A percentile compares a stretch with the other conserved stretches of the same genome.
Conservation (phyloP, 1,284 basidiomycete species). For the Tilletia caries region DNA sequence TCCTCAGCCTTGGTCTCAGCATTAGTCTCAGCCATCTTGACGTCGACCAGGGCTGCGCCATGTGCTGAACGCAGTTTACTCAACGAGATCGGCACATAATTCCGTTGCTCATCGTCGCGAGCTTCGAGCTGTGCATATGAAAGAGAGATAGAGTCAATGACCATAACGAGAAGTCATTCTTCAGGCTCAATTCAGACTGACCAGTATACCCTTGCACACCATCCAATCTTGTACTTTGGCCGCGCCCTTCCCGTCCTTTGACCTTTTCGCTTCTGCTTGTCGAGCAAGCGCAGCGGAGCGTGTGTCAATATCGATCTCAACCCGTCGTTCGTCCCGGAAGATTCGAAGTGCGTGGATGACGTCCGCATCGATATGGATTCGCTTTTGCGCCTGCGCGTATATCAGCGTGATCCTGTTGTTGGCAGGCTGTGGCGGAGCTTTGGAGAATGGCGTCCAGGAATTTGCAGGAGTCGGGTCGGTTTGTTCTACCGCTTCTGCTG, state of each 20-base stretch:
- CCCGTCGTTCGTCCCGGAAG: constrained; percentile 7
- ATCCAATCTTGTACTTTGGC: constrained; percentile 60
- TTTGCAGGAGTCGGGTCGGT: too few species aligned
- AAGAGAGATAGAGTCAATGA: background rate
- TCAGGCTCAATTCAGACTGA: constrained; percentile 56
- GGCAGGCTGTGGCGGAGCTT: constrained; percentile 6
- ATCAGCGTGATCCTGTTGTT: background rate
- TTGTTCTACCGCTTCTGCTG: background rate
- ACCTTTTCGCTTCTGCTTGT: too few species aligned
- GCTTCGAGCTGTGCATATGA: constrained; percentile 27
- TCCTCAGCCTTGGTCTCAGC: background rate
- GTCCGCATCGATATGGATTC: constrained; percentile 6
- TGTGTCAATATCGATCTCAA: constrained; percentile 11
- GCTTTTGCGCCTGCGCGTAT: background rate
- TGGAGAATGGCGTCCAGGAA: background rate
- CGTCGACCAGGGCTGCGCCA: constrained; percentile 18
- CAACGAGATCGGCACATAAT: constrained; percentile 28
- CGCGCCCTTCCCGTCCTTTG: constrained; percentile 32
- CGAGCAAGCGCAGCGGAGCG: background rate
- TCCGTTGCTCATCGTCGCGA: constrained; percentile 26
- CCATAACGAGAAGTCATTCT: too few species aligned
- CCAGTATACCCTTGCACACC: constrained; percentile 66
- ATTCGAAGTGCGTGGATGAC: background rate
- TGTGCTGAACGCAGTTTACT: constrained; percentile 24
- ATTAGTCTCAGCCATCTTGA: constrained; percentile 7